Percentiles rank a stretch among this genome's conserved stretches.
Evolutionary conservation across 2,329 filamentous ascomycete species (phyloP).

Genomic region (Eurotiales sp.): DNA sequence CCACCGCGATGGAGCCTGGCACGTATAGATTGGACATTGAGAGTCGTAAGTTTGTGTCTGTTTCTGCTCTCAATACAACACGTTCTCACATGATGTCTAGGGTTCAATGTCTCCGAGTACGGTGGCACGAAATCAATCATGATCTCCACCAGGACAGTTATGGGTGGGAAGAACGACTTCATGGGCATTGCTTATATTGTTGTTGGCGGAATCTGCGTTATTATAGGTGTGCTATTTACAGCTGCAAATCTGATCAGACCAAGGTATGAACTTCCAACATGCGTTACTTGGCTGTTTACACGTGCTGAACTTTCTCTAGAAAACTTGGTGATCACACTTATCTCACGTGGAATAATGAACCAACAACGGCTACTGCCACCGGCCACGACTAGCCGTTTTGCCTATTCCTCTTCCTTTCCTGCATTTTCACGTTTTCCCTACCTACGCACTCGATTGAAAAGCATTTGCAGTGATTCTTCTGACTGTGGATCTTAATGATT

Average conservation of each 20-base stretch:
- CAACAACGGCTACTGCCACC: conserved; percentile 52
- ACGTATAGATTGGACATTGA: conserved; percentile 73
- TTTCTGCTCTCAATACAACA: background rate
- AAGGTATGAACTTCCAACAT: too few species aligned
- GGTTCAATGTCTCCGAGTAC: conserved; percentile 74
- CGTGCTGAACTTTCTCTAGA: conserved; percentile 43
- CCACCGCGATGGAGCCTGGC: conserved; percentile 62
- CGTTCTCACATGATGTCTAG: conserved; percentile 43
- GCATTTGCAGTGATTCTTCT: background rate
- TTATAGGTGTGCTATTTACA: conserved; percentile 84
- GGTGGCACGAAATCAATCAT: conserved; percentile 86
- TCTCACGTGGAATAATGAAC: conserved; percentile 85
- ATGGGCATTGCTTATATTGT: conserved; percentile 94
- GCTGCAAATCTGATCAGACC: conserved; percentile 88
- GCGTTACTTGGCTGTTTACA: background rate
- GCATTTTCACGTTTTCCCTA: background rate
- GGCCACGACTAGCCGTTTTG: conserved; percentile 53
- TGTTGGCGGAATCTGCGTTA: conserved; percentile 85
- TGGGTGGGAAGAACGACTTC: conserved; percentile 94
- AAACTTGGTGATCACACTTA: conserved; percentile 99
- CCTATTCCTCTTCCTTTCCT: background rate
- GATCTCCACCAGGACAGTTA: conserved; percentile 83
- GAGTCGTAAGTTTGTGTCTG: conserved; percentile 61
- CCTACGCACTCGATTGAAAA: background rate
- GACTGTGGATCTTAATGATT: background rate